Percentiles rank a stretch among this genome's conserved stretches.
Evolutionary conservation across 352 stramenopile species (phyloP).

Genomic region (Phytopythium mirpurense): DNA sequence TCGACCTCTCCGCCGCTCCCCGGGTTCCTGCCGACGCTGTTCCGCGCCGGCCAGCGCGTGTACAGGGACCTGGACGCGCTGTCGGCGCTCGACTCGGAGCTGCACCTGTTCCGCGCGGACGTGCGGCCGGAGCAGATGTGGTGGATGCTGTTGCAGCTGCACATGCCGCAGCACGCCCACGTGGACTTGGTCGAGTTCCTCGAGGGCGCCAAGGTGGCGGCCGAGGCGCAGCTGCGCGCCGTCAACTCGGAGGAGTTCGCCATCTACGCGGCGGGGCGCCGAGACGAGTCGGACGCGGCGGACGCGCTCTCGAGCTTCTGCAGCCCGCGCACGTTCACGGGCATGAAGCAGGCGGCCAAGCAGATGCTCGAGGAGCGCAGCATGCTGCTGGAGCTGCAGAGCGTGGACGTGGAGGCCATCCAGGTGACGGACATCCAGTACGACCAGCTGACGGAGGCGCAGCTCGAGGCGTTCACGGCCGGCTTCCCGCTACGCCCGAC

Average conservation of each 20-base stretch:
- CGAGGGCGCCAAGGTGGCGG: slow-evolving; percentile 21
- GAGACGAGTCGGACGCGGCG: slow-evolving; percentile 6
- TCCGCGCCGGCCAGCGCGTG: slow-evolving; percentile 12
- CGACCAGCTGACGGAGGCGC: slow-evolving; percentile 24
- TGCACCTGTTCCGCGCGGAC: slow-evolving; percentile 20
- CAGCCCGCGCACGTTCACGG: slow-evolving; percentile 22
- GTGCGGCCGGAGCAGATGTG: slow-evolving; percentile 17
- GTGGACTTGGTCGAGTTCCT: slow-evolving; percentile 40
- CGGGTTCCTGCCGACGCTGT: slow-evolving; percentile 12
- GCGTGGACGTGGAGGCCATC: slow-evolving; percentile 22
- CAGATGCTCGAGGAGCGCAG: slow-evolving; percentile 18
- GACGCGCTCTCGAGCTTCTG: slow-evolving; percentile 20
- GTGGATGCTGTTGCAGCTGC: slow-evolving; percentile 27
- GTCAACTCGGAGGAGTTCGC: slow-evolving; percentile 34
- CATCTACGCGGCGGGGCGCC: slow-evolving; percentile 16
- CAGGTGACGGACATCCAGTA: slow-evolving; percentile 23
- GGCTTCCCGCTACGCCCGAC: slow-evolving; percentile 11
- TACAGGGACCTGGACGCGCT: slow-evolving; percentile 14
- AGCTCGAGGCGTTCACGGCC: slow-evolving; percentile 23
- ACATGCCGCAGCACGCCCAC: slow-evolving; percentile 23
- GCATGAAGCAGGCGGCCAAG: slow-evolving; percentile 14
- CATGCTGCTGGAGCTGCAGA: slow-evolving; percentile 32
- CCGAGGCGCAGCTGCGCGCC: slow-evolving; percentile 20
- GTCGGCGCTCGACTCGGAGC: slow-evolving; percentile 17
- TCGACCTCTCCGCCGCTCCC: slow-evolving; percentile 10